Percentiles rank a stretch among this genome's conserved stretches.
These are phyloP conservation scores for Platanus orientalis DNA, from an alignment of 164 flowering plant species.

Conservation along the genomic window DNA sequence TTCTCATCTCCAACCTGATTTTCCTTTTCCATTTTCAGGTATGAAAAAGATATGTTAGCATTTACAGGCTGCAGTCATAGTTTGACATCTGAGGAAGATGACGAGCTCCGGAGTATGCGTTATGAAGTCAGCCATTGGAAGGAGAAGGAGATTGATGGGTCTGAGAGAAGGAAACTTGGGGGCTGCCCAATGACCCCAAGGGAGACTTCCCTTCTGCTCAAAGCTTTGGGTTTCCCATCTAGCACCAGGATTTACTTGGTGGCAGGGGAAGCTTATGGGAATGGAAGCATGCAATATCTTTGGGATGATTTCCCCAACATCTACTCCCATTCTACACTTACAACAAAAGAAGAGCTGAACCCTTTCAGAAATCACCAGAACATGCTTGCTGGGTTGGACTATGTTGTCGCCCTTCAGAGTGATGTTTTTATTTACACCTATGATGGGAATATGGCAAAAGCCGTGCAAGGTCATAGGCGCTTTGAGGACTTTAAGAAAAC, in stretches of 20 bases:
- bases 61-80: conserved; percentile 96
- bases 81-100: conserved; percentile 82
- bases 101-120: conserved; percentile 76
- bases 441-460: conserved; percentile 99
- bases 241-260: conserved; percentile 82
- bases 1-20: neutral
- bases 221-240: conserved; percentile 72
- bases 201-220: conserved; percentile 85
- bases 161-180: conserved; percentile 79
- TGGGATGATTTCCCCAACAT: conserved; percentile 71
- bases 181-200: conserved; percentile 96
- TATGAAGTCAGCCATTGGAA: conserved; percentile 95
- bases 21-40: conserved; percentile 36
- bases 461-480: conserved; percentile 96
- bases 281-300: conserved; percentile 81
- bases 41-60: conserved; percentile 98
- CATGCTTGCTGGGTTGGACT: conserved; percentile 95
- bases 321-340: conserved; percentile 73
- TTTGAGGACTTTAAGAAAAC: conserved; percentile 91
- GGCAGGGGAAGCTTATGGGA: conserved; percentile 95
- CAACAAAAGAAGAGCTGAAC: conserved; percentile 68
- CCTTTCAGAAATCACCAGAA: conserved; percentile 91
- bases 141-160: conserved; percentile 94
- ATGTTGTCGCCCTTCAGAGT: conserved; percentile 87
- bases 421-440: conserved; percentile 88